Conservation (phyloP, 805 yeast genomes). For the Metschnikowia lochheadii region DNA sequence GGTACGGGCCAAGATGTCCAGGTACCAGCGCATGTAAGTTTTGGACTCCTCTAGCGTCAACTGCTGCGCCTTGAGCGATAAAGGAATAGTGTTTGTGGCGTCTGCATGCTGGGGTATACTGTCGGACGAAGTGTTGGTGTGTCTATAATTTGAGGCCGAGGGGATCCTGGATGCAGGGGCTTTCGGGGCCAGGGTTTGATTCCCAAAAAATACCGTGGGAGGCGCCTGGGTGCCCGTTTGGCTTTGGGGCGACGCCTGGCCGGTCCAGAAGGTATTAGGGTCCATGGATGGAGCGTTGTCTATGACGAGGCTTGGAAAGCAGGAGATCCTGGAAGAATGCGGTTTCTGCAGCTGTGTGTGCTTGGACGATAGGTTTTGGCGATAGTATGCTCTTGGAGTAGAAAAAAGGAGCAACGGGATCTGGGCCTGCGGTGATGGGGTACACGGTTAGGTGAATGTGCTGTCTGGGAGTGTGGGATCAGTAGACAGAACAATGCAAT, state of each 20-base stretch:
- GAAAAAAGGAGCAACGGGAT: too few species aligned
- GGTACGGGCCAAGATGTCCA: conserved; percentile 71
- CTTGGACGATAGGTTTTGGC: neutral
- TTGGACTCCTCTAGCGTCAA: conserved; percentile 73
- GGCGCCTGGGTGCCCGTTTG: neutral
- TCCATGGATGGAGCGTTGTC: neutral
- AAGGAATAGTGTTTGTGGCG: conserved; percentile 48
- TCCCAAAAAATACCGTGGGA: neutral
- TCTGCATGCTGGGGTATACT: conserved; percentile 11
- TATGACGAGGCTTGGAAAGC: neutral
- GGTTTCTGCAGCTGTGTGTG: too few species aligned
- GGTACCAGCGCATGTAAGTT: conserved; percentile 91
- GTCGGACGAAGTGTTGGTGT: conserved; percentile 16
- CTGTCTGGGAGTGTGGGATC: neutral
- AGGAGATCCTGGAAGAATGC: neutral
- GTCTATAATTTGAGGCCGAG: neutral
- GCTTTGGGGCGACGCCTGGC: conserved; percentile 1
- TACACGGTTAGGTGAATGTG: neutral
- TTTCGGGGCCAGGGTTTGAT: neutral
- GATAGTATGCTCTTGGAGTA: neutral
- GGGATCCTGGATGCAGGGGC: neutral
- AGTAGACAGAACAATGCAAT: neutral
- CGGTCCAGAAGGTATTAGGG: conserved; percentile 1
- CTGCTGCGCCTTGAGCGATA: conserved; percentile 62
- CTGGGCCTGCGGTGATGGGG: too few species aligned